These are phyloP conservation scores for Pythium brachiatum DNA, from an alignment of 352 stramenopile genomes.

Conservation along the genomic window DNA sequence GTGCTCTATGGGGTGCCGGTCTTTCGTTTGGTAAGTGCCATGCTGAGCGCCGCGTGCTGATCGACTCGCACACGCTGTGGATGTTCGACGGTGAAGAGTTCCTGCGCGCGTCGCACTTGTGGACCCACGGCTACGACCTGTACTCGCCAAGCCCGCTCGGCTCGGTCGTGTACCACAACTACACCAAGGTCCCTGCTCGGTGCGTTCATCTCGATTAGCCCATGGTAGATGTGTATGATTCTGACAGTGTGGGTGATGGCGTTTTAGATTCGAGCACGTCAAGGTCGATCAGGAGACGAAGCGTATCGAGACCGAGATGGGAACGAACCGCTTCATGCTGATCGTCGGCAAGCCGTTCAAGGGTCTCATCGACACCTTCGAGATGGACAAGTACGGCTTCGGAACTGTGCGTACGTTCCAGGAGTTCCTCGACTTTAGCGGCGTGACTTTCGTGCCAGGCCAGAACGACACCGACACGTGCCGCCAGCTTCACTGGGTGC, in stretches of 20 bases:
- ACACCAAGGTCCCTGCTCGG: constrained; percentile 37
- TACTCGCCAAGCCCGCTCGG: constrained; percentile 35
- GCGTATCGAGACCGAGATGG: constrained; percentile 30
- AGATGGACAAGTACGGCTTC: constrained; percentile 38
- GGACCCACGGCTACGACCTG: constrained; percentile 42
- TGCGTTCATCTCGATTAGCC: constrained; percentile 1
- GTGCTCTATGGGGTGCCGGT: constrained; percentile 71
- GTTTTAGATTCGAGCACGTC: constrained; percentile 32
- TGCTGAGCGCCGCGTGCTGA: constrained; percentile 62
- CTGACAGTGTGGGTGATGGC: neutral
- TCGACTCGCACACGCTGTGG: constrained; percentile 77
- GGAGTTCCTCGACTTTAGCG: constrained; percentile 39
- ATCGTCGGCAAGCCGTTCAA: constrained; percentile 34
- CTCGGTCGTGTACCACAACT: constrained; percentile 50
- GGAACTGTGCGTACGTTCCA: constrained; percentile 33
- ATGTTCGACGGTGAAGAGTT: constrained; percentile 50
- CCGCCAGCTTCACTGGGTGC: constrained; percentile 45
- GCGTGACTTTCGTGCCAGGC: constrained; percentile 29
- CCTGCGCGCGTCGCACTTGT: constrained; percentile 33
- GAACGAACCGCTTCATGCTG: constrained; percentile 36
- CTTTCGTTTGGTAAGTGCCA: constrained; percentile 87
- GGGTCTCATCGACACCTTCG: constrained; percentile 30
- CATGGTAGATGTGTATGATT: neutral
- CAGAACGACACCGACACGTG: constrained; percentile 32
- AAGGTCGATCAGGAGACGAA: constrained; percentile 33